A percentile compares a stretch with the other conserved stretches of the same genome.
These are phyloP conservation scores for Lentinula boryana DNA, from an alignment of 768 basidiomycete genomes.

Conservation along the genomic window DNA sequence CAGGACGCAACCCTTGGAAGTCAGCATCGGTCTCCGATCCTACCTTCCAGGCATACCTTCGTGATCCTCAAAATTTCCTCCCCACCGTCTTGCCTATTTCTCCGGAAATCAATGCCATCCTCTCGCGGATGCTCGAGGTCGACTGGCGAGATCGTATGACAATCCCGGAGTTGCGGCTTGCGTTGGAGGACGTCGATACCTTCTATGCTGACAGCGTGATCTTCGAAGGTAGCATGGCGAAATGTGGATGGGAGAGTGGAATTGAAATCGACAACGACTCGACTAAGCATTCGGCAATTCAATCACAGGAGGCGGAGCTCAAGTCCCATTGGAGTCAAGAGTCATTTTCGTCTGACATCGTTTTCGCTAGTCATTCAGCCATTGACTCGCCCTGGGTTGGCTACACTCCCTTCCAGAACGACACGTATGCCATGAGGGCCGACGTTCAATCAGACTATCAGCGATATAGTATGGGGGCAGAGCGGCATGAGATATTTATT, in stretches of 20 bases:
- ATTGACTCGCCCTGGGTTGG: slow-evolving; percentile 35
- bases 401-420: slow-evolving; percentile 21
- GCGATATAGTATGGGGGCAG: slow-evolving; percentile 32
- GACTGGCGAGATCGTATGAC: slow-evolving; percentile 58
- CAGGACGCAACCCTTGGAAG: slow-evolving; percentile 95
- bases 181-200: slow-evolving; percentile 48
- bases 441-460: slow-evolving; percentile 54
- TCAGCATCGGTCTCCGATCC: slow-evolving; percentile 78
- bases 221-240: slow-evolving; percentile 77
- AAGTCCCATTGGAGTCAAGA: slow-evolving; percentile 61
- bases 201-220: slow-evolving; percentile 74
- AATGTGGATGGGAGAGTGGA: slow-evolving; percentile 72
- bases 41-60: slow-evolving; percentile 84
- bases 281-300: slow-evolving; percentile 33
- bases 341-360: slow-evolving; percentile 36
- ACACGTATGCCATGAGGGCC: slow-evolving; percentile 41
- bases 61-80: slow-evolving; percentile 74
- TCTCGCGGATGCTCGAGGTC: slow-evolving; percentile 67
- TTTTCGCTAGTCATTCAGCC: slow-evolving; percentile 34
- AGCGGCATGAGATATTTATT: slow-evolving; percentile 35
- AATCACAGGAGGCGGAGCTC: slow-evolving; percentile 21
- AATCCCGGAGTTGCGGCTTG: slow-evolving; percentile 46
- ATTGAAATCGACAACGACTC: slow-evolving; percentile 64
- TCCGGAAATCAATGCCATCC: slow-evolving; percentile 61
- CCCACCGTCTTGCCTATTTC: slow-evolving; percentile 82